phyloP scores from a whole-genome alignment of 805 yeast species.

The Hagleromyces aurorensis region DNA sequence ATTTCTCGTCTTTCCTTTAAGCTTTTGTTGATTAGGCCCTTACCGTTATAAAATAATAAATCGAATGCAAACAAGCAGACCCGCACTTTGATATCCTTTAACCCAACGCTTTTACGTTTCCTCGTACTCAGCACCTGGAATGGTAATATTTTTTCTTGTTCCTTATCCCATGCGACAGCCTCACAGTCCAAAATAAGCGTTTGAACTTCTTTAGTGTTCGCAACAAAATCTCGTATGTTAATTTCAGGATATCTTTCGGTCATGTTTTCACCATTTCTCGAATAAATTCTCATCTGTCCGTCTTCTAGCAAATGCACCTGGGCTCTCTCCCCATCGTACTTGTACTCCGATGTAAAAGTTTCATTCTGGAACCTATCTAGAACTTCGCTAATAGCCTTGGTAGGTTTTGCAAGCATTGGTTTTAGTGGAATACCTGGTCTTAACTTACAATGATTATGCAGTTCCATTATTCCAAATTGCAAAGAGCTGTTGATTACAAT shows the following conservation, averaged over 20 bases:
- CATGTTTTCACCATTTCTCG: conserved; percentile 96
- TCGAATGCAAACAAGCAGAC: conserved; percentile 94
- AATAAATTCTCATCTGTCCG: conserved; percentile 69
- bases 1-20: conserved; percentile 62
- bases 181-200: conserved; percentile 87
- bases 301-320: conserved; percentile 71
- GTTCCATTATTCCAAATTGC: conserved; percentile 56
- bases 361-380: conserved; percentile 80
- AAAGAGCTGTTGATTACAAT: conserved; percentile 59
- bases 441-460: conserved; percentile 61
- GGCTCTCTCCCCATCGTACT: conserved; percentile 97
- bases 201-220: conserved; percentile 31
- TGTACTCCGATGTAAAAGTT: conserved; percentile 90
- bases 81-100: conserved; percentile 78
- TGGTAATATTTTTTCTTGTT: conserved; percentile 71
- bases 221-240: conserved; percentile 53
- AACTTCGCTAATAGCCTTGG: conserved; percentile 87
- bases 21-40: conserved; percentile 57
- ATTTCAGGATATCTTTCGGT: conserved; percentile 92
- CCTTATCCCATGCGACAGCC: conserved; percentile 95
- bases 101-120: conserved; percentile 86
- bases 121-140: conserved; percentile 90
- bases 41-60: conserved; percentile 64
- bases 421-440: conserved; percentile 92
- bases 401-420: conserved; percentile 98